phyloP scores from a whole-genome alignment of 495 filamentous ascomycete genomes.

The Neurospora hispaniola region DNA sequence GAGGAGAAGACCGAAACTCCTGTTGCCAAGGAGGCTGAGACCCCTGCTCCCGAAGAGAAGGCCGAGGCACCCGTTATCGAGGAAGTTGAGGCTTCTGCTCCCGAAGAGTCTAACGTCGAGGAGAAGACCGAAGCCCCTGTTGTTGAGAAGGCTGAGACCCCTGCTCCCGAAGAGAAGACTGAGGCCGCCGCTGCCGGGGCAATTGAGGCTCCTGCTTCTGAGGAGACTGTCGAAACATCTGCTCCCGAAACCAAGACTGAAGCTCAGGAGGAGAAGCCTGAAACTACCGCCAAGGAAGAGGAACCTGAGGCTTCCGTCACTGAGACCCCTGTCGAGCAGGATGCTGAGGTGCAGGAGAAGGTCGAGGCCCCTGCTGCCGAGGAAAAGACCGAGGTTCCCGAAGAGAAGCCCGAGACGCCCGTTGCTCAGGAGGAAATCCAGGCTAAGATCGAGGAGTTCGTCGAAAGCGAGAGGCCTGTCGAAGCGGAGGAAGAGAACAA shows the following conservation, averaged over 20 bases:
- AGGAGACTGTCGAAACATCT: not conserved
- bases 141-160: not conserved
- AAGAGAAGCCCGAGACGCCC: not conserved
- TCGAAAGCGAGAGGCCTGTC: not conserved
- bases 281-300: not conserved
- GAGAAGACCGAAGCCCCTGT: not conserved
- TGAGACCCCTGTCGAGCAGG: slow-evolving; percentile 1
- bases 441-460: not conserved
- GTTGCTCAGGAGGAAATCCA: not conserved
- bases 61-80: not conserved
- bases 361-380: not conserved
- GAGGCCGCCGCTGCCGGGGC: not conserved
- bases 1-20: not conserved
- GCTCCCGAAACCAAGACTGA: not conserved
- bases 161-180: not conserved
- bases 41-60: slow-evolving; percentile 1
- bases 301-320: not conserved
- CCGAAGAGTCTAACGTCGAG: not conserved
- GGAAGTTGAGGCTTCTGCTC: not conserved
- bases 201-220: slow-evolving; percentile 1
- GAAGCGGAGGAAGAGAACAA: not conserved
- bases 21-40: not conserved
- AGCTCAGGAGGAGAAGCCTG: not conserved
- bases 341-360: slow-evolving; percentile 1
- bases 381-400: not conserved